Percentiles rank a stretch among this genome's conserved stretches.
These are phyloP conservation scores for Termitomyces heimii DNA, from an alignment of 768 basidiomycete species.

Conservation along the genomic window DNA sequence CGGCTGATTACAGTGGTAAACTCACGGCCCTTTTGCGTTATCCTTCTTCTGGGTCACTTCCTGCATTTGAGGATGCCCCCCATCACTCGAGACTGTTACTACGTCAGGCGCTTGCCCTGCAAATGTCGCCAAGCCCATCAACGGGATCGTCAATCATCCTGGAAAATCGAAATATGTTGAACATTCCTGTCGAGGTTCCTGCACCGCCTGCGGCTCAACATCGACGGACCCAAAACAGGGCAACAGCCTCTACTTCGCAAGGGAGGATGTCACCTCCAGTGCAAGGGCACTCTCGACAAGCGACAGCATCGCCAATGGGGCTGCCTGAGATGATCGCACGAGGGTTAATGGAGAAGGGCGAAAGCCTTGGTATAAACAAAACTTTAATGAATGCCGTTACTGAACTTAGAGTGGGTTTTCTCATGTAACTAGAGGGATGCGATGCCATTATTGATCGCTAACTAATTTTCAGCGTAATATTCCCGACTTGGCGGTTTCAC, in stretches of 20 bases:
- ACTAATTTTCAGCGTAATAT: conserved; percentile 59
- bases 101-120: conserved; percentile 76
- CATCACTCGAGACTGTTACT: conserved; percentile 69
- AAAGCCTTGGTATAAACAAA: conserved; percentile 80
- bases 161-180: conserved; percentile 77
- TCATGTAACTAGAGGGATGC: background rate
- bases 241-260: conserved; percentile 13
- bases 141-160: conserved; percentile 74
- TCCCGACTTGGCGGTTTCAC: conserved; percentile 71
- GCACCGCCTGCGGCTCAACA: conserved; percentile 31
- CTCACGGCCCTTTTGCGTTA: conserved; percentile 84
- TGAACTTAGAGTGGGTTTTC: conserved; percentile 57
- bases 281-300: conserved; percentile 31
- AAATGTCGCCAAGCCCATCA: conserved; percentile 65
- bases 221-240: conserved; percentile 26
- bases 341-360: conserved; percentile 68
- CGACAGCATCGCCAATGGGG: conserved; percentile 39
- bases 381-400: conserved; percentile 76
- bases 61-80: conserved; percentile 28
- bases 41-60: conserved; percentile 45
- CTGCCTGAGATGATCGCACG: conserved; percentile 69
- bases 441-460: background rate
- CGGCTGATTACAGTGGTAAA: conserved; percentile 82
- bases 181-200: conserved; percentile 65
- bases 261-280: conserved; percentile 4